phyloP scores from a whole-genome alignment of 305 asterid genomes.

The Solanum hybrid region DNA sequence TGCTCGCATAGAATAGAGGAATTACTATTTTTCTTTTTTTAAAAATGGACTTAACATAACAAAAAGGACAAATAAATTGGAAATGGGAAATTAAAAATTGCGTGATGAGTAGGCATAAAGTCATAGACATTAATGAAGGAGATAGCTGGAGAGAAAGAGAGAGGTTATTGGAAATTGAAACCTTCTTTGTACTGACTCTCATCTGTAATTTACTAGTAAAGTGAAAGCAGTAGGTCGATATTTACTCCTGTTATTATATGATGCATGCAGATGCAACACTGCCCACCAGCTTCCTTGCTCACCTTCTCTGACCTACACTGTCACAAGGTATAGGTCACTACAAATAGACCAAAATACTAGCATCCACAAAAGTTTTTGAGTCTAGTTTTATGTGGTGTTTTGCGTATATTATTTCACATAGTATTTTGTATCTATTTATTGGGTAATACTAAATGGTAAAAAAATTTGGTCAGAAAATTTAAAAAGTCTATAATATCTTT shows the following conservation, averaged over 20 bases:
- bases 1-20: background rate
- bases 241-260: background rate
- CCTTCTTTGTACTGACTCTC: constrained; percentile 13
- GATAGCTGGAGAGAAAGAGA: background rate
- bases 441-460: no score
- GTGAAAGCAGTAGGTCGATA: background rate
- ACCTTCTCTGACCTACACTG: background rate
- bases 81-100: background rate
- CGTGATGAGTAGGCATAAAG: background rate
- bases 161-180: constrained; percentile 19
- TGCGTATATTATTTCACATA: no score
- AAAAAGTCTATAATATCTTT: no score
- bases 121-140: background rate
- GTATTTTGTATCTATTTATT: no score
- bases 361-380: no score
- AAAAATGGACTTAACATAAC: background rate
- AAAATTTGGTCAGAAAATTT: no score
- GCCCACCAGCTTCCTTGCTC: background rate
- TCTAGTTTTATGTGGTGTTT: no score
- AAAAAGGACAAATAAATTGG: background rate
- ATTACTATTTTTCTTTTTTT: background rate
- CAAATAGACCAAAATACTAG: background rate
- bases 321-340: background rate
- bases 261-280: background rate
- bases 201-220: background rate